Evolutionary conservation across 2,329 filamentous ascomycete genomes (phyloP).

Genomic region (Fusarium dimerum): DNA sequence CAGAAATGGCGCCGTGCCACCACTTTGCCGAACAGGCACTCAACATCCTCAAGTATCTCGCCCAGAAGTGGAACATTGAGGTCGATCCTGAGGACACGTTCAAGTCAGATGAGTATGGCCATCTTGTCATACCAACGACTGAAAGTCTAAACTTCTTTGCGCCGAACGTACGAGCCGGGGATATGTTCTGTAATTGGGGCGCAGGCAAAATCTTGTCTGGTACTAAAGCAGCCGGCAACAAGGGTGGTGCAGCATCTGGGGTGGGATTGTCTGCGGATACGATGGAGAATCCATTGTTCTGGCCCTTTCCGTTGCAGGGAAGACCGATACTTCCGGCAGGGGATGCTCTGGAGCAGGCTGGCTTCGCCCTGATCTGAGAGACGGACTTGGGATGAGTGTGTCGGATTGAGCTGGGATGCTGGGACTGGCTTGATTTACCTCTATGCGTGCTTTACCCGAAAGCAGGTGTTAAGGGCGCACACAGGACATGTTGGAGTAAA

Average conservation of each 20-base stretch:
- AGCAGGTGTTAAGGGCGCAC: not conserved
- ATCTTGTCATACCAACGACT: slow-evolving; percentile 47
- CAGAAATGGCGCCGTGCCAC: slow-evolving; percentile 62
- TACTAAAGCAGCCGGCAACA: not conserved
- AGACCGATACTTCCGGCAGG: slow-evolving; percentile 54
- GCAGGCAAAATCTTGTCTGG: slow-evolving; percentile 14
- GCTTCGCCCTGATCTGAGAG: slow-evolving; percentile 43
- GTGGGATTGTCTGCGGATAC: slow-evolving; percentile 36
- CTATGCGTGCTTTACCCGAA: too few relatives aligned
- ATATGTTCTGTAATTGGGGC: slow-evolving; percentile 52
- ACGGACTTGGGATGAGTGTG: not conserved
- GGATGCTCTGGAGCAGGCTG: slow-evolving; percentile 49
- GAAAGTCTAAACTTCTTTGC: slow-evolving; percentile 60
- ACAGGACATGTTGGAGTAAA: not conserved
- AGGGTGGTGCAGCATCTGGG: not conserved
- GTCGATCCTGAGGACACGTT: slow-evolving; percentile 44
- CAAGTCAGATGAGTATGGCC: slow-evolving; percentile 39
- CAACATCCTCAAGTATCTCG: slow-evolving; percentile 59
- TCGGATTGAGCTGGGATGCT: not conserved
- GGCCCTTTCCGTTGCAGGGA: slow-evolving; percentile 63
- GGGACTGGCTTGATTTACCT: too few relatives aligned
- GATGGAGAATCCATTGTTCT: slow-evolving; percentile 57
- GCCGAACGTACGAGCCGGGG: slow-evolving; percentile 48
- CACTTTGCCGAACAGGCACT: slow-evolving; percentile 62
- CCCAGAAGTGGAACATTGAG: slow-evolving; percentile 60